These are phyloP conservation scores for Phytophthora podocarpi DNA, from an alignment of 352 stramenopile genomes.

Conservation along the genomic window DNA sequence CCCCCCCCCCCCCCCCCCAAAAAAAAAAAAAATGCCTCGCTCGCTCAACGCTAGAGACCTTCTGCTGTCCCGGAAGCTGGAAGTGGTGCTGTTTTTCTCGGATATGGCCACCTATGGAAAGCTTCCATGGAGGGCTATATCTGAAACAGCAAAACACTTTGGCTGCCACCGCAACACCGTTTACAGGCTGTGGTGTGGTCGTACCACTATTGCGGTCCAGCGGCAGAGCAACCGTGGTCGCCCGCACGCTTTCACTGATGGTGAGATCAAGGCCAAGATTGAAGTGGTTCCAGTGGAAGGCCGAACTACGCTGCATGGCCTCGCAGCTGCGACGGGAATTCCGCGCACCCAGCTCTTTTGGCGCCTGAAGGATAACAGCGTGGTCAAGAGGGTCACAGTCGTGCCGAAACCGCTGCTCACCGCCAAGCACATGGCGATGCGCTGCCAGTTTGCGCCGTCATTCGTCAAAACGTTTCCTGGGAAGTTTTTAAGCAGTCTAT, in stretches of 20 bases:
- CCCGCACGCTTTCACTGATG: no score
- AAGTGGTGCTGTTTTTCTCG: no score
- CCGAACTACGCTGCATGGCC: background rate
- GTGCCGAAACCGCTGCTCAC: constrained; percentile 5
- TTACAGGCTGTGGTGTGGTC: background rate
- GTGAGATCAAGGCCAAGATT: no score
- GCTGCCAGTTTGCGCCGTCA: no score
- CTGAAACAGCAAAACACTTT: background rate
- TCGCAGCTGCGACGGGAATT: background rate
- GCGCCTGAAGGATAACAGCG: background rate
- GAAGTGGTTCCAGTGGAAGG: background rate
- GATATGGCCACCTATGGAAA: no score
- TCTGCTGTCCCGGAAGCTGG: no score
- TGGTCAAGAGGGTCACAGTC: background rate
- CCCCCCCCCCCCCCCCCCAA: no score
- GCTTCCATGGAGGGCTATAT: background rate
- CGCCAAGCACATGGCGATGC: no score
- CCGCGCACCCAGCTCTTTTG: constrained; percentile 5
- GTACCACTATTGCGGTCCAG: background rate
- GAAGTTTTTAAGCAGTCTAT: no score
- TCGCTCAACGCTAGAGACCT: no score
- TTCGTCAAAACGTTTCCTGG: no score
- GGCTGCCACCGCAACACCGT: constrained; percentile 1
- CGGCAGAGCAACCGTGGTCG: background rate
- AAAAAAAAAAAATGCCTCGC: no score